Base-by-base conservation (phyloP, 345 rosid genomes). In the Bruguiera sexangula region DNA sequence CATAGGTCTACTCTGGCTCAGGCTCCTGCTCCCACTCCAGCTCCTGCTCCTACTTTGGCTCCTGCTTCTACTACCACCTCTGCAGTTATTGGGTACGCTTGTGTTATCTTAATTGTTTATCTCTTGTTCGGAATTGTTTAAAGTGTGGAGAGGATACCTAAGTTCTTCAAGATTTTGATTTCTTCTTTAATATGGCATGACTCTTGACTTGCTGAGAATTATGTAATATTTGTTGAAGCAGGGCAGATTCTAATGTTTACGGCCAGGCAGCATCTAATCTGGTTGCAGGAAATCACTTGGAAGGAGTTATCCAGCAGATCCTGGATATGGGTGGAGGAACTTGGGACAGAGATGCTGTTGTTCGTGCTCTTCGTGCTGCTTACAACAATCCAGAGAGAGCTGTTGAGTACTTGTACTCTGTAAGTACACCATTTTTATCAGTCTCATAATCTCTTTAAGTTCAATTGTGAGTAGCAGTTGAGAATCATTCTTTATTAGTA, bases 371-470 rank as follows among this genome's bases (percentile, higher is more conserved):
- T 58, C 91, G 92, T 65, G 98, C 97, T 67, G 99, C 97, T 62
- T 95, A 60, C 80, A 95, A 92, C 82, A 92, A 92, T 65, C 99
- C 97, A 0, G 97, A 88, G 83, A 87, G 98, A 78, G 99, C 99
- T 80, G 96, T 95, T 75, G 98, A 95, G 80, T 95, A 95, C 80
- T 83, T 95, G 61, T 95, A 90, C 70, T 82, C 97, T 73, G 97
- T 92, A 70, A 74, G 96, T 79, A 60, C 37, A 30, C 56, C 67
- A 20, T 32, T 34, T 65, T 50, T 18, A 13, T 53, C 10, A 34
- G 16, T 56, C 11, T 6, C 16, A 1, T 56, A 22, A 3, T 27
- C 6, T 56, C 29, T 56, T 56, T 27, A 56, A 56, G 60, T 24
- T 56, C 60, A 56, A 22, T 43, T 43, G 1, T 3, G 50, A 11